Percentiles rank a stretch among this genome's conserved stretches.
These are phyloP conservation scores for Epichloe coenophiala DNA, from an alignment of 2,329 filamentous ascomycete genomes.

Conservation along the genomic window DNA sequence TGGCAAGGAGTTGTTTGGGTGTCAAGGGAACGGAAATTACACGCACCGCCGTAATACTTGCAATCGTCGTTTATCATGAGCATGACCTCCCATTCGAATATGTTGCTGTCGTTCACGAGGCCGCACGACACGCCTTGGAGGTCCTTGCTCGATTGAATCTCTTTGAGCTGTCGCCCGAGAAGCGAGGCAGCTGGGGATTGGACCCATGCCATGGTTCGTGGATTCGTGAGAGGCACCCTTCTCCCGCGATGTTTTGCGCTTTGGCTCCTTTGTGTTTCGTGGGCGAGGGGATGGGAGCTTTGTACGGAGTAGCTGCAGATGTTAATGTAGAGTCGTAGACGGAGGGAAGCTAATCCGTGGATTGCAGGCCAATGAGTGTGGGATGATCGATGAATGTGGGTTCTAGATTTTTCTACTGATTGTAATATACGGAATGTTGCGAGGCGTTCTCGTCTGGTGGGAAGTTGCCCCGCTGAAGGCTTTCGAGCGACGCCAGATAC, in stretches of 20 bases:
- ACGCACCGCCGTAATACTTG: conserved; percentile 78
- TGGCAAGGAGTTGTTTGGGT: not conserved
- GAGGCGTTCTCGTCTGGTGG: too few species aligned
- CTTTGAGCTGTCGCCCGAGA: conserved; percentile 75
- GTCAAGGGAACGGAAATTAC: conserved; percentile 5
- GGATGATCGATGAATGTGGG: too few species aligned
- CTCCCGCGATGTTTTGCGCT: not conserved
- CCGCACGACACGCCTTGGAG: conserved; percentile 91
- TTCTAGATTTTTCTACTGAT: too few species aligned
- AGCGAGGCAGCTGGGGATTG: conserved; percentile 53
- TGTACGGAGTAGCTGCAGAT: not conserved
- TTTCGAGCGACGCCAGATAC: too few species aligned
- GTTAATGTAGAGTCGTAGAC: not conserved
- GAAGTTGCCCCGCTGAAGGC: too few species aligned
- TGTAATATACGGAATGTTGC: too few species aligned
- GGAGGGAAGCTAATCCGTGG: not conserved
- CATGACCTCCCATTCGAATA: conserved; percentile 98
- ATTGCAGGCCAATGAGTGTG: too few species aligned
- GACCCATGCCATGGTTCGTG: conserved; percentile 26
- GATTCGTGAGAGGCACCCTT: not conserved
- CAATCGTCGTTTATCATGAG: conserved; percentile 94
- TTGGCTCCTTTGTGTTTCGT: not conserved
- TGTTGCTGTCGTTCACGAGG: conserved; percentile 68
- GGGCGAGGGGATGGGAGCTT: not conserved
- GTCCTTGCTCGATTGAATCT: conserved; percentile 85